Evolutionary conservation across 805 yeast species (phyloP), one percentile per base, ranked within the genome.

Genomic region (Yamadazyma insecticola): DNA sequence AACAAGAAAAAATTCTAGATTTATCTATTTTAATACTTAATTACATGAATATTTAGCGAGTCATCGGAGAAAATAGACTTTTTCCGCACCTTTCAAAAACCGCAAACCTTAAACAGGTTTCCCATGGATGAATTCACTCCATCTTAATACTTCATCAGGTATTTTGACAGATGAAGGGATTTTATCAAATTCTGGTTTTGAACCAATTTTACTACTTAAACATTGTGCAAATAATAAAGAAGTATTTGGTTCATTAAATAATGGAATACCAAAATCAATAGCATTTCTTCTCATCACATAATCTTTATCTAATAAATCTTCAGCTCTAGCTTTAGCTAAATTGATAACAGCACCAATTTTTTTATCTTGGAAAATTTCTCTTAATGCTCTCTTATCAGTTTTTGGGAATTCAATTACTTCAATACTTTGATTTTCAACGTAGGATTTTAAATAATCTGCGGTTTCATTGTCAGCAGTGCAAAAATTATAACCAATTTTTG

Each of bases 251-350:
- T 92, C 99, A 56, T 90, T 92, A 71, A 92, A 90, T 55, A 92
- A 70, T 25, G 98, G 96, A 51, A 90, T 81, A 39, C 85, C 97
- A 57, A 92, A 92, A 60, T 92, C 99, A 65, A 92, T 94, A 28
- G 99, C 97, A 59, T 92, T 92, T 70, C 99, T 82, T 72, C 99
- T 82, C 98, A 92, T 92, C 36, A 90, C 81, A 60, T 92, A 92
- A 63, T 92, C 97, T 60, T 83, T 81, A 53, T 92, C 97, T 43
- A 76, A 60, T 43, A 86, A 71, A 43, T 74, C 66, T 50, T 85
- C 94, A 26, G 97, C 99, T 57, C 96, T 78, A 25, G 85, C 82
- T 47, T 72, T 72, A 33, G 98, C 97, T 51, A 92, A 74, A 67
- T 92, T 92, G 75, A 90, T 80, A 12, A 92, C 98, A 41, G 88